Evolutionary conservation across 2,329 filamentous ascomycete genomes (phyloP), one percentile per base, ranked within the genome.

Genomic region (Pseudogymnoascus sp.): DNA sequence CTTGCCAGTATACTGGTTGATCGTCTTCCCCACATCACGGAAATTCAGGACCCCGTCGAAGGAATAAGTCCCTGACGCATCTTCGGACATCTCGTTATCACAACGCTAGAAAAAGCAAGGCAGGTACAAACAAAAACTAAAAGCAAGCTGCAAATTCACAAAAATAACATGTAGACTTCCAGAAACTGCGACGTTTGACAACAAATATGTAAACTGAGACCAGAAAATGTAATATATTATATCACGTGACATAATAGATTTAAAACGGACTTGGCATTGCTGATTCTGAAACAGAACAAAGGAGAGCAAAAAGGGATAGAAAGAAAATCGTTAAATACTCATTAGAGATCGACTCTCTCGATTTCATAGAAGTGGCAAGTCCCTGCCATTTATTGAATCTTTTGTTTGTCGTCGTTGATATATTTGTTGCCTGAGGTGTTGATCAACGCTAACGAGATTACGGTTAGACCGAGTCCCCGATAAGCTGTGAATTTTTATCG

Each of bases 1-100:
- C 66, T 78, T 77, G 24, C 81, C 81, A 4, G 84, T 74, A 65
- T 82, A 82, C 26, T 75, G 71, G 69, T 92, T 92, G 68, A 91
- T 79, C 0, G 84, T 86, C 66, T 79, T 77, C 41, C 87, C 89
- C 46, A 93, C 86, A 78, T 93, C 90, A 63, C 90, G 85, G 72
- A 93, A 91, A 74, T 93, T 93, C 69, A 88, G 76, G 60, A 93
- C 80, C 61, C 81, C 82, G 64, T 86, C 79, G 67, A 88, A 78
- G 10, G 64, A 26, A 31, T 60, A 40, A 8, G 33, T 40, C 28
- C 28, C 28, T 19, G 28, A 56, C 22, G 50, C 50, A 56, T 56
- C 50, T 56, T 35, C 28, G 28, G 28, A 35, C 50, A 56, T 56
- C 16, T 56, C 46, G 28, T 7, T 33, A 35, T 22, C 10, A 35